Percentiles rank a stretch among this genome's conserved stretches.
Evolutionary conservation across 768 basidiomycete species (phyloP).

Genomic region (Obba rivulosa): DNA sequence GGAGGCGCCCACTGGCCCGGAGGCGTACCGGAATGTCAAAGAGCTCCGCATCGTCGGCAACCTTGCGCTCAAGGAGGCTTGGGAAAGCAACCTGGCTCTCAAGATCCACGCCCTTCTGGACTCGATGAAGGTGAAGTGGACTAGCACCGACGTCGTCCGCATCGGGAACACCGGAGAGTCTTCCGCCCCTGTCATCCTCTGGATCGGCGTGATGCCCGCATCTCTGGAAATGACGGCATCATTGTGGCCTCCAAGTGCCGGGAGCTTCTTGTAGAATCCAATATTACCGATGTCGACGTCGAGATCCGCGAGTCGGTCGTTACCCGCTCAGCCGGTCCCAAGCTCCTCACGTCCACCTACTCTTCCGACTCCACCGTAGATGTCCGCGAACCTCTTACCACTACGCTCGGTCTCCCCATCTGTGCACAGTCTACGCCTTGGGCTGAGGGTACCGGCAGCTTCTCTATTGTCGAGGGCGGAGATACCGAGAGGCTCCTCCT

Average conservation of each 20-base stretch:
- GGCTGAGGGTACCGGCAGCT: slow-evolving; percentile 4
- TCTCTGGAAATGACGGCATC: not conserved
- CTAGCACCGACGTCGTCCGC: slow-evolving; percentile 20
- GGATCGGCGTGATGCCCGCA: slow-evolving; percentile 5
- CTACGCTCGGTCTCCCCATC: slow-evolving; percentile 32
- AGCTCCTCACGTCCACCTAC: slow-evolving; percentile 1
- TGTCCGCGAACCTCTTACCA: slow-evolving; percentile 26
- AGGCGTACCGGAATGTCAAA: slow-evolving; percentile 20
- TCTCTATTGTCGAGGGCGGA: slow-evolving; percentile 4
- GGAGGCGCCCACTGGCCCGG: slow-evolving; percentile 17
- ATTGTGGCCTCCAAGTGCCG: not conserved
- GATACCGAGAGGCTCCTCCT: slow-evolving; percentile 2
- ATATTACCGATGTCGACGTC: slow-evolving; percentile 6
- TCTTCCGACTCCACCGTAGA: not conserved
- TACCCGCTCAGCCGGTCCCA: not conserved
- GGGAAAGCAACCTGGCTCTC: slow-evolving; percentile 17
- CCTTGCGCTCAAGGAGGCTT: slow-evolving; percentile 16
- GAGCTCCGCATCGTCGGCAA: slow-evolving; percentile 18
- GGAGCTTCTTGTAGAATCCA: slow-evolving; percentile 1
- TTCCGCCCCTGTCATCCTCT: not conserved
- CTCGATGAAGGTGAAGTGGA: slow-evolving; percentile 15
- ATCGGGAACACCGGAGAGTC: slow-evolving; percentile 11
- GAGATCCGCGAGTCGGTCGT: slow-evolving; percentile 6
- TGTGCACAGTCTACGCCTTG: slow-evolving; percentile 17
- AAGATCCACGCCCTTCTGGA: slow-evolving; percentile 14